Evolutionary conservation across 768 basidiomycete species (phyloP).

Genomic region (Podaxis mareebaensis): DNA sequence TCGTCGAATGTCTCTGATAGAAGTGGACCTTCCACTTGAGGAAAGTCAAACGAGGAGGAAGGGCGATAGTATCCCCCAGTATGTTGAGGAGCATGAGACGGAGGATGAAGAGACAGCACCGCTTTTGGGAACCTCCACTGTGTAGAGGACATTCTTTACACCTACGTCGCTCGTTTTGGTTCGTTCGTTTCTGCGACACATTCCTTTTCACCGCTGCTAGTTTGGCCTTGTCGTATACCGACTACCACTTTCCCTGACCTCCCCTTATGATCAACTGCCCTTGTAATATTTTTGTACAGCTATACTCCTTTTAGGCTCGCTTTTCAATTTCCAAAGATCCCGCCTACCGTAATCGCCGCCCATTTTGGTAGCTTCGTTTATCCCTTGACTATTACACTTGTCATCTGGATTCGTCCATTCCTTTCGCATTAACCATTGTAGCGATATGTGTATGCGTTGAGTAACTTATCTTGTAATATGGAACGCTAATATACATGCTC

Average conservation of each 20-base stretch:
- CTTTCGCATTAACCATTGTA: not conserved
- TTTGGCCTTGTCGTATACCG: not conserved
- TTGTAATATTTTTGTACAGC: not conserved
- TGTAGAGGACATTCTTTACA: not conserved
- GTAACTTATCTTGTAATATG: not conserved
- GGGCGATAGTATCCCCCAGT: not conserved
- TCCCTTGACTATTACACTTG: not conserved
- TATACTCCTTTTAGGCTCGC: not conserved
- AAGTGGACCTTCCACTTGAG: not conserved
- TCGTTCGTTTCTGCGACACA: not conserved
- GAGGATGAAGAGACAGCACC: slow-evolving; percentile 13
- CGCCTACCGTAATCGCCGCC: not conserved
- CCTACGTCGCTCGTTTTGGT: not conserved
- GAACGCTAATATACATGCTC: not conserved
- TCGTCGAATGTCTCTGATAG: slow-evolving; percentile 3
- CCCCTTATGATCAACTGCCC: not conserved
- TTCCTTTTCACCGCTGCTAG: not conserved
- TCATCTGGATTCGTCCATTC: not conserved
- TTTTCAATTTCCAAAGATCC: not conserved
- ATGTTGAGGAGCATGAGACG: not conserved
- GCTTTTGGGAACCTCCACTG: not conserved
- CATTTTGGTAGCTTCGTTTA: not conserved
- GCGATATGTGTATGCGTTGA: not conserved
- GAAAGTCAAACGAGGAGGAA: not conserved
- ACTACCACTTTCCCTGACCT: not conserved